Conservation (phyloP, 2,329 filamentous ascomycete species). For the Aphanocladium album region DNA sequence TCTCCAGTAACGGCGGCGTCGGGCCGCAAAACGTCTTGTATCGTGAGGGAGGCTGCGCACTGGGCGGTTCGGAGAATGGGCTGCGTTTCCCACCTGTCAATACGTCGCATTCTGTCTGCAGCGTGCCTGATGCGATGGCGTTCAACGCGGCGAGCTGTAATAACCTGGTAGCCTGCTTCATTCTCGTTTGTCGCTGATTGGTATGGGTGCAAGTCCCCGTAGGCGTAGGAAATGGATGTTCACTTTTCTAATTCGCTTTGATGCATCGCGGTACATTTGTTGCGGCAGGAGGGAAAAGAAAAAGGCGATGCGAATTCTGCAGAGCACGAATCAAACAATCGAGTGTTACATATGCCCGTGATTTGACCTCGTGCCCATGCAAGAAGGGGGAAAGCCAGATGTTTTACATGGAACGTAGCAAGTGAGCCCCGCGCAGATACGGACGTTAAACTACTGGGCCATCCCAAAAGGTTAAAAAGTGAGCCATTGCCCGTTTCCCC, state of each 20-base stretch:
- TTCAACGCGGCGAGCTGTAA: neutral
- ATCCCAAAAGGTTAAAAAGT: too few species aligned
- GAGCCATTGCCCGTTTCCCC: too few species aligned
- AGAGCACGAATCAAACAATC: neutral
- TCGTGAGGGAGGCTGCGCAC: neutral
- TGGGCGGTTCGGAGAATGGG: neutral
- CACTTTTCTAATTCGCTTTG: neutral
- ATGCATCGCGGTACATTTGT: neutral
- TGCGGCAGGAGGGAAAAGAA: too few species aligned
- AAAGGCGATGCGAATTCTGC: neutral
- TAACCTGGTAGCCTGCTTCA: neutral
- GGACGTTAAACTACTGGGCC: too few species aligned
- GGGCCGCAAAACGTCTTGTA: slow-evolving; percentile 7
- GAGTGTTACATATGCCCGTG: neutral
- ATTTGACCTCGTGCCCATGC: neutral
- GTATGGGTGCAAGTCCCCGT: neutral
- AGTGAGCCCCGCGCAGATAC: too few species aligned
- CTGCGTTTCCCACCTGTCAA: neutral
- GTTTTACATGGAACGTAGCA: neutral
- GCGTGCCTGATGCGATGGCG: neutral
- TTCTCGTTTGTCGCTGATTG: neutral
- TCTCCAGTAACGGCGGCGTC: slow-evolving; percentile 27
- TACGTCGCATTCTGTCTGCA: neutral
- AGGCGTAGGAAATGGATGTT: neutral
- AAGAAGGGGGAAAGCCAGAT: neutral